phyloP scores from a whole-genome alignment of 1,284 basidiomycete genomes.

The Apiotrichum domesticum region DNA sequence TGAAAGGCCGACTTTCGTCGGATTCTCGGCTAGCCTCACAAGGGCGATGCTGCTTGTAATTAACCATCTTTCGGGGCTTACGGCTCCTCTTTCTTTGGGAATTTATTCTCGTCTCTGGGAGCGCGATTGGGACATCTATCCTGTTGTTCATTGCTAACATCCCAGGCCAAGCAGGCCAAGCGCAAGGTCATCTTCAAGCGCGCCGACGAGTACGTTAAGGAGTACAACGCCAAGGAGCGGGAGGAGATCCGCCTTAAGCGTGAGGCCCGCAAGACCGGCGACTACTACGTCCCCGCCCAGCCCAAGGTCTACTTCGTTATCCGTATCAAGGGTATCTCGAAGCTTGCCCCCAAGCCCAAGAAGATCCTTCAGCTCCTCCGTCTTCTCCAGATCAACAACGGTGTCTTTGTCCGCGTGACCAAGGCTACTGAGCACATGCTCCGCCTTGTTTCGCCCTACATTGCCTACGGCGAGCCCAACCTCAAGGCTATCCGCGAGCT shows the following conservation, averaged over 20 bases:
- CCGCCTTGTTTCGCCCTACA: conserved; percentile 91
- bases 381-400: conserved; percentile 99
- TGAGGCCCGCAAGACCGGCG: conserved; percentile 82
- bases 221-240: conserved; percentile 86
- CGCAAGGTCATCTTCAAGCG: conserved; percentile 99
- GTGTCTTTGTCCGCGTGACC: conserved; percentile 96
- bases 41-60: conserved; percentile 68
- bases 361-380: conserved; percentile 99
- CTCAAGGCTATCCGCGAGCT: conserved; percentile 94
- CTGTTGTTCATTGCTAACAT: conserved; percentile 6
- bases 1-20: conserved; percentile 60
- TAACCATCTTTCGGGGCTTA: conserved; percentile 99
- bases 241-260: conserved; percentile 96
- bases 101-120: neutral
- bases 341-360: conserved; percentile 97
- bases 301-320: conserved; percentile 98
- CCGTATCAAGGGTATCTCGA: conserved; percentile 98
- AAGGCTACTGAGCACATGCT: conserved; percentile 98
- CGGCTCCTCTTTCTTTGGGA: neutral
- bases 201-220: conserved; percentile 96
- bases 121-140: neutral
- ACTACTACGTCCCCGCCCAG: conserved; percentile 96
- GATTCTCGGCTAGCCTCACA: conserved; percentile 36
- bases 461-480: conserved; percentile 90
- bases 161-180: conserved; percentile 81